Evolutionary conservation across 176 grass and related monocot genomes (phyloP).

Genomic region (Echinochloa phyllopogon): DNA sequence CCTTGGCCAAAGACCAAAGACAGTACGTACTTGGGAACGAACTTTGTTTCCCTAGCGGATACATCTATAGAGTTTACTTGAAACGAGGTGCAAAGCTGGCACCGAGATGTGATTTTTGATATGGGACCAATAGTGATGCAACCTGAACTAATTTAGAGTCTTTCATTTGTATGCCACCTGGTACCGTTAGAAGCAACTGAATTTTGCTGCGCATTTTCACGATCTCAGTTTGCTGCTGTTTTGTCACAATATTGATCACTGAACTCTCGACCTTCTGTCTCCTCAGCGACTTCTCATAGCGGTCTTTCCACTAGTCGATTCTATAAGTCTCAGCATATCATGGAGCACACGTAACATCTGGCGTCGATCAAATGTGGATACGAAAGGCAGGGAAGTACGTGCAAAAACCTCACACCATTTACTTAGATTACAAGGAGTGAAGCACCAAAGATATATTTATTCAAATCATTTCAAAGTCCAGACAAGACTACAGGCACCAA

Average conservation of each 20-base stretch:
- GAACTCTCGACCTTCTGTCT: not conserved
- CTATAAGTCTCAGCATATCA: not conserved
- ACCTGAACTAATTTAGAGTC: not conserved
- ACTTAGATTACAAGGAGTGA: no score
- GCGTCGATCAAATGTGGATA: not conserved
- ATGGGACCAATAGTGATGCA: not conserved
- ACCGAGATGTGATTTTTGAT: conserved; percentile 12
- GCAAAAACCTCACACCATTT: no score
- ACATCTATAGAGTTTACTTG: not conserved
- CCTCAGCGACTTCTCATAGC: not conserved
- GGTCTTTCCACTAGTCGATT: not conserved
- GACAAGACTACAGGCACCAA: no score
- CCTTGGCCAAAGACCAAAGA: not conserved
- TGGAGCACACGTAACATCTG: not conserved
- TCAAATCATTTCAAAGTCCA: no score
- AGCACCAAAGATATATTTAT: no score
- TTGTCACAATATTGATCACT: not conserved
- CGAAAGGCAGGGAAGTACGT: no score
- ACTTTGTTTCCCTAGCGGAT: not conserved
- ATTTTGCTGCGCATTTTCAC: not conserved
- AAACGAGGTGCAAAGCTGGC: conserved; percentile 22
- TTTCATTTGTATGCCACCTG: not conserved
- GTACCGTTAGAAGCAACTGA: not conserved
- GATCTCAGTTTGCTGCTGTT: not conserved
- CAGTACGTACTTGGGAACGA: not conserved